phyloP scores from a whole-genome alignment of 495 filamentous ascomycete species.

The Xylaria acuta region DNA sequence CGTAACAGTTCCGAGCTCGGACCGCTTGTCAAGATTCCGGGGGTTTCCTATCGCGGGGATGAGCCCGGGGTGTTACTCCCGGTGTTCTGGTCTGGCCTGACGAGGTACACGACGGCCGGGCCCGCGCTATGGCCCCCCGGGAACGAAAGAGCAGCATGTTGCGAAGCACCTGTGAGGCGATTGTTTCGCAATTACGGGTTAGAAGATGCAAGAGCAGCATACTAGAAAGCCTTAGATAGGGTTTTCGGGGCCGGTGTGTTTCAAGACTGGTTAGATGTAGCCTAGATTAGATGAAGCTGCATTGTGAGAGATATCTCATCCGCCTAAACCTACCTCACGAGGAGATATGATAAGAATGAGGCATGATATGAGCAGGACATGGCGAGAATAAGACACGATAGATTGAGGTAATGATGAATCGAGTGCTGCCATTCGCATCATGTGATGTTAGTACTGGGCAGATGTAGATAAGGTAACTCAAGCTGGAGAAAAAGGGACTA shows the following conservation, averaged over 20 bases:
- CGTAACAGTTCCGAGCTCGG: background rate
- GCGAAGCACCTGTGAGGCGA: constrained; percentile 14
- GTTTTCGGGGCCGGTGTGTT: background rate
- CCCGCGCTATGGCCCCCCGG: constrained; percentile 23
- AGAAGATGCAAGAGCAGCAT: background rate
- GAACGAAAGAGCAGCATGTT: constrained; percentile 27
- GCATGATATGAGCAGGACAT: background rate
- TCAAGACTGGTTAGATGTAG: background rate
- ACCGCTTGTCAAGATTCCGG: constrained; percentile 21
- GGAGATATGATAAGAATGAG: background rate
- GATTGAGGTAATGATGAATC: background rate
- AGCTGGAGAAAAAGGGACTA: background rate
- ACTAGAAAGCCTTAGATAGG: background rate
- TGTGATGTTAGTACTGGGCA: background rate
- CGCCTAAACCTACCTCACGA: background rate
- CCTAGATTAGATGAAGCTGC: background rate
- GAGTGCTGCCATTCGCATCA: background rate
- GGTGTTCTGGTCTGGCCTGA: constrained; percentile 31
- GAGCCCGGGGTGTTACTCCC: constrained; percentile 33
- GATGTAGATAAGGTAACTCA: background rate
- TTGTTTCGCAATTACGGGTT: background rate
- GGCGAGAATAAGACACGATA: background rate
- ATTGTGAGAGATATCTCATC: background rate
- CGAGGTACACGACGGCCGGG: constrained; percentile 31
- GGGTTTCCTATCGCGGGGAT: constrained; percentile 27